Base-by-base conservation (phyloP, 1,139 yeast species). In the Hemisphaericaspora subhashii region DNA sequence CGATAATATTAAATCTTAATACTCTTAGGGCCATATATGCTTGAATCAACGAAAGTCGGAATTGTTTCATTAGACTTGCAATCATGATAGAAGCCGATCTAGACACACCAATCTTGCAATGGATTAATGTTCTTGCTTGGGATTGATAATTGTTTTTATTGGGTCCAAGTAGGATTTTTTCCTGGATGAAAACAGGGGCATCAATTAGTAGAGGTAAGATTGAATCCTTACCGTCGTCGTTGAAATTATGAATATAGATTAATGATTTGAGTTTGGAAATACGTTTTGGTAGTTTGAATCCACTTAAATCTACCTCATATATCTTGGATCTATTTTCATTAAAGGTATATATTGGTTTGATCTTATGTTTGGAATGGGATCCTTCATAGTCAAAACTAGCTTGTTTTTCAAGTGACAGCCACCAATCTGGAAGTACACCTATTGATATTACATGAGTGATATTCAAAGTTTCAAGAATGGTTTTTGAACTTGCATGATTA, bases 51-150 rank as follows among this genome's bases (percentile, higher is more conserved):
- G 81, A 80, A 43, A 86, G 69, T 21, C 77, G 68, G 42, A 81
- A 66, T 37, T 86, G 66, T 48, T 80, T 83, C 95, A 89, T 88
- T 42, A 87, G 83, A 54, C 86, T 90, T 3, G 97, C 96, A 47
- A 89, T 86, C 49, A 95, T 85, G 29, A 90, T 85, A 0, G 95
- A 82, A 0, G 96, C 97, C 16, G 94, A 84, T 40, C 97, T 68
- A 0, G 95, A 86, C 4, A 89, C 97, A 1, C 97, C 97, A 40
- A 86, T 95, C 54, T 88, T 82, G 57, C 97, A 89, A 57, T 89
- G 96, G 13, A 87, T 88, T 39, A 89, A 64, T 0, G 87, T 82
- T 28, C 72, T 79, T 32, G 72, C 77, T 22, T 52, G 57, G 13
- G 29, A 16, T 21, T 23, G 32, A 12, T 21, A 1, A 35, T 36